Percentiles rank a stretch among this genome's conserved stretches.
Evolutionary conservation across 2,329 filamentous ascomycete genomes (phyloP).

Genomic region (Penicillium sp.): DNA sequence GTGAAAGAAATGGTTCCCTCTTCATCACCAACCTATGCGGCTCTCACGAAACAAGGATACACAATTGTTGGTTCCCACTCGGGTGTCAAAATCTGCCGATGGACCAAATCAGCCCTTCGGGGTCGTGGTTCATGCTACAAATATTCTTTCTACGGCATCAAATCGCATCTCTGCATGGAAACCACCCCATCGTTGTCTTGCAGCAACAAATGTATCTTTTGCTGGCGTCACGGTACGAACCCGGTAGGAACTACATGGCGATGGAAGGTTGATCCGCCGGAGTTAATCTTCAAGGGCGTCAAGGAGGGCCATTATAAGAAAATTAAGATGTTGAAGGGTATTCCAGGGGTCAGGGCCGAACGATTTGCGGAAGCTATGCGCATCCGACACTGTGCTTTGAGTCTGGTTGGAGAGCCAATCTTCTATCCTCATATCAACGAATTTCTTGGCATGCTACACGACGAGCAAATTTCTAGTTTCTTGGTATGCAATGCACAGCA

Average conservation of each 20-base stretch:
- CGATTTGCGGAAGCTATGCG: slow-evolving; percentile 88
- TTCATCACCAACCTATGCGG: slow-evolving; percentile 79
- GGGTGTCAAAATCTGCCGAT: slow-evolving; percentile 95
- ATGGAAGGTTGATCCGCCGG: slow-evolving; percentile 88
- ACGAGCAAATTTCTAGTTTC: slow-evolving; percentile 85
- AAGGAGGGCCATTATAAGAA: slow-evolving; percentile 93
- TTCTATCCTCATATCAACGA: slow-evolving; percentile 98
- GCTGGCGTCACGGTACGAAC: slow-evolving; percentile 97
- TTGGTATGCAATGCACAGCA: slow-evolving; percentile 97
- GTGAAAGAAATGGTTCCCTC: slow-evolving; percentile 93
- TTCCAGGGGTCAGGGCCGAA: slow-evolving; percentile 87
- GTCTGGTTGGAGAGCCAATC: slow-evolving; percentile 93
- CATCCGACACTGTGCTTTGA: slow-evolving; percentile 89
- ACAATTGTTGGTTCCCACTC: slow-evolving; percentile 93
- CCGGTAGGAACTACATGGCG: slow-evolving; percentile 95
- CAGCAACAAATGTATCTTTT: slow-evolving; percentile 98
- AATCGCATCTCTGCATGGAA: slow-evolving; percentile 97
- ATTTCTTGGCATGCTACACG: slow-evolving; percentile 77
- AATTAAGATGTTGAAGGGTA: slow-evolving; percentile 93
- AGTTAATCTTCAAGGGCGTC: slow-evolving; percentile 84
- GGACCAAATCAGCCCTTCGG: slow-evolving; percentile 94
- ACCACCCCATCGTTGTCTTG: slow-evolving; percentile 92
- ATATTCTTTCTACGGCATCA: slow-evolving; percentile 94
- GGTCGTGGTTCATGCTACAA: slow-evolving; percentile 97
- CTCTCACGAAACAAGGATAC: slow-evolving; percentile 95